phyloP scores from a whole-genome alignment of 345 rosid species.

The Toxicodendron radicans region DNA sequence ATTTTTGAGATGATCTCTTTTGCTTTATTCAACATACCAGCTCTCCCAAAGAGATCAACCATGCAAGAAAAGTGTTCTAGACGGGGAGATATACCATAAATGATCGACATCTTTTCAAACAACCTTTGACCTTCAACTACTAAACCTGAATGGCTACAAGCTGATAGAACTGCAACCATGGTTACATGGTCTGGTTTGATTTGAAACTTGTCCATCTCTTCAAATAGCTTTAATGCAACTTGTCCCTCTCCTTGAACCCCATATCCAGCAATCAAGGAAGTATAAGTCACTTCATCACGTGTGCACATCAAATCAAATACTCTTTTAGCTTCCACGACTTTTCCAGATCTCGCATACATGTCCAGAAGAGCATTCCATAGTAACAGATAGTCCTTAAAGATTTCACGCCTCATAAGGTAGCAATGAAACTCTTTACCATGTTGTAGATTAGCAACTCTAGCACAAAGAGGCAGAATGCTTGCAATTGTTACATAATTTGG shows the following conservation, averaged over 20 bases:
- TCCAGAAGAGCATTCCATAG: conserved; percentile 74
- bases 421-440: conserved; percentile 90
- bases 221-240: conserved; percentile 49
- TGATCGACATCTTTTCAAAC: conserved; percentile 46
- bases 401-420: conserved; percentile 53
- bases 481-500: conserved; percentile 75
- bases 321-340: conserved; percentile 50
- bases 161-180: conserved; percentile 82
- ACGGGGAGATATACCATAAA: conserved; percentile 46
- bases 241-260: conserved; percentile 68
- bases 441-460: conserved; percentile 71
- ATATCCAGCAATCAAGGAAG: conserved; percentile 76
- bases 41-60: conserved; percentile 80
- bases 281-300: conserved; percentile 75
- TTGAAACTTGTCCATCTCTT: conserved; percentile 49
- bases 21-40: conserved; percentile 60
- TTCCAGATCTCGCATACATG: conserved; percentile 80
- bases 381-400: conserved; percentile 45
- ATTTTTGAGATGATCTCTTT: conserved; percentile 48
- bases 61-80: conserved; percentile 72
- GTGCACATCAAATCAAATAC: conserved; percentile 53
- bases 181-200: conserved; percentile 73
- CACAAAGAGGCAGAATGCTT: conserved; percentile 76
- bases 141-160: conserved; percentile 84
- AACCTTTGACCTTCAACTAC: conserved; percentile 53